Conservation (phyloP, 768 basidiomycete genomes). For the Pisolithus tinctorius region DNA sequence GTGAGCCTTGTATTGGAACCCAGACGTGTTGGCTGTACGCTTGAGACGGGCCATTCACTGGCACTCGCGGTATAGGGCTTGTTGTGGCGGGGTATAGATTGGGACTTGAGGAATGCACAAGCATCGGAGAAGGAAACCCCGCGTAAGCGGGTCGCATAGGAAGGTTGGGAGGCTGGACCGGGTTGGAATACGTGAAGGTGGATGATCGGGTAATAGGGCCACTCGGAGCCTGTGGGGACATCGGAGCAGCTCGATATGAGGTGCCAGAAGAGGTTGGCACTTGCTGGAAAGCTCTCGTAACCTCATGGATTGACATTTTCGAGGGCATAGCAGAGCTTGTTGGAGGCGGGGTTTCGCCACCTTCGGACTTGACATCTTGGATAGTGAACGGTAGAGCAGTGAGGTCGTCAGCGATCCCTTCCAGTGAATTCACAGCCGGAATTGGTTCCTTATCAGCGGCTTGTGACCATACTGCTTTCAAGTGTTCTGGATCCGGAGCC, state of each 20-base stretch:
- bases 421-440: constrained; percentile 70
- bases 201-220: constrained; percentile 22
- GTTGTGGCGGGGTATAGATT: constrained; percentile 58
- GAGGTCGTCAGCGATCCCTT: constrained; percentile 79
- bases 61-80: constrained; percentile 62
- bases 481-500: constrained; percentile 73
- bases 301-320: constrained; percentile 76
- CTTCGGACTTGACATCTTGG: constrained; percentile 83
- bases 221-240: constrained; percentile 44
- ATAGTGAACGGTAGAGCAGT: constrained; percentile 73
- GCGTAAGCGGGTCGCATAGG: constrained; percentile 52
- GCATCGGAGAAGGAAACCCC: constrained; percentile 61
- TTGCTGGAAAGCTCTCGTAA: constrained; percentile 82
- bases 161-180: constrained; percentile 37
- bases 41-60: constrained; percentile 55
- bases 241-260: constrained; percentile 38
- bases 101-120: constrained; percentile 66
- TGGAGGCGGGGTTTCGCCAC: constrained; percentile 74
- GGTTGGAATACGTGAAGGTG: constrained; percentile 27
- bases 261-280: constrained; percentile 59
- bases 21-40: constrained; percentile 60
- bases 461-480: constrained; percentile 82
- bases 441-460: constrained; percentile 62
- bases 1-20: constrained; percentile 47
- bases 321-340: constrained; percentile 49